A percentile compares a stretch with the other conserved stretches of the same genome.
Evolutionary conservation across 495 filamentous ascomycete genomes (phyloP).

Genomic region (Penicillium turbatum): DNA sequence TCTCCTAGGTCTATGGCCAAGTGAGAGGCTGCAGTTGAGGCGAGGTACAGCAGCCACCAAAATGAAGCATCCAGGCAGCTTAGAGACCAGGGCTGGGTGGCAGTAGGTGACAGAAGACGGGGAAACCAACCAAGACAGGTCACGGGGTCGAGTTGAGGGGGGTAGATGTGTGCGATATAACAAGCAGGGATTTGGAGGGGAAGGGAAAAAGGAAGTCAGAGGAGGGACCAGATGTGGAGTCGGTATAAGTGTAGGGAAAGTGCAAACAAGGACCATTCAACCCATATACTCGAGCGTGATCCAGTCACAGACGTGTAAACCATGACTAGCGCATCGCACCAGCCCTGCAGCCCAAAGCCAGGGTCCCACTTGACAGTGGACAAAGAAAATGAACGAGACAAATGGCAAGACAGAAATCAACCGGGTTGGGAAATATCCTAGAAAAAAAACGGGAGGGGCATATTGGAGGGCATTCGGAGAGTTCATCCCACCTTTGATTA

Average conservation of each 20-base stretch:
- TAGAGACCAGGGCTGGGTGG: not conserved
- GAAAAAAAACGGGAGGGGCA: slow-evolving; percentile 21
- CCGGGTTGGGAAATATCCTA: not conserved
- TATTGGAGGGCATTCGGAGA: not conserved
- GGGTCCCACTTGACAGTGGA: slow-evolving; percentile 1
- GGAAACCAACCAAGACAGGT: not conserved
- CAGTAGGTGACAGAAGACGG: not conserved
- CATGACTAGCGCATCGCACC: not conserved
- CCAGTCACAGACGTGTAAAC: slow-evolving; percentile 9
- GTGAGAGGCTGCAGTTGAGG: not conserved
- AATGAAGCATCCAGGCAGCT: not conserved
- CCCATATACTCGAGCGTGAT: slow-evolving; percentile 14
- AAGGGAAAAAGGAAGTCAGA: not conserved
- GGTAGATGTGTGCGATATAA: slow-evolving; percentile 7
- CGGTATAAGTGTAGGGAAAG: not conserved
- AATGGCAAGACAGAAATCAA: slow-evolving; percentile 2
- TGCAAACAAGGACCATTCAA: slow-evolving; percentile 3
- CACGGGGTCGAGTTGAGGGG: not conserved
- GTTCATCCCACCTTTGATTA: slow-evolving; percentile 17
- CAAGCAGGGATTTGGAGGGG: slow-evolving; percentile 1
- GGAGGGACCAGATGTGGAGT: slow-evolving; percentile 1
- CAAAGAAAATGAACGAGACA: not conserved
- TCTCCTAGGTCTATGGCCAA: not conserved
- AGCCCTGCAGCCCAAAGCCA: slow-evolving; percentile 5
- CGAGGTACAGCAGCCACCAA: slow-evolving; percentile 3